phyloP scores from a whole-genome alignment of 495 filamentous ascomycete species.

The Penicillium bialowiezense region DNA sequence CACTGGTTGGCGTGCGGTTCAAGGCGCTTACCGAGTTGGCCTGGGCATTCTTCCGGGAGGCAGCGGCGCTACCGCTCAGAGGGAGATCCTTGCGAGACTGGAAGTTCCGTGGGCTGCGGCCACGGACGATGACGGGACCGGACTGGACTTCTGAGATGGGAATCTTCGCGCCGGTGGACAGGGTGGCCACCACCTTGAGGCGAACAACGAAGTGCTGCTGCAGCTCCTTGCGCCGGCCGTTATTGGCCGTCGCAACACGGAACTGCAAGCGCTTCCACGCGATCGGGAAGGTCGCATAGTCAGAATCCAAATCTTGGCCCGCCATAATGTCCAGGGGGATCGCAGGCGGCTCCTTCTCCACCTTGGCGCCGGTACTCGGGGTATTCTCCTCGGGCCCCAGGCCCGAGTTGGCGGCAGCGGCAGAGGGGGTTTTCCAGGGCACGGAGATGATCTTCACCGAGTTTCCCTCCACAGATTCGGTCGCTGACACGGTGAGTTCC shows the following conservation, averaged over 20 bases:
- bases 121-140: slow-evolving; percentile 73
- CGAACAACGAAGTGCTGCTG: slow-evolving; percentile 80
- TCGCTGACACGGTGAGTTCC: slow-evolving; percentile 75
- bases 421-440: slow-evolving; percentile 77
- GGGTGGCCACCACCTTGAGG: slow-evolving; percentile 67
- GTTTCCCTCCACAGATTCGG: slow-evolving; percentile 89
- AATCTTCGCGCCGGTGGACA: slow-evolving; percentile 65
- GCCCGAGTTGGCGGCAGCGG: slow-evolving; percentile 56
- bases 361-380: slow-evolving; percentile 52
- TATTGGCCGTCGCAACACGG: slow-evolving; percentile 84
- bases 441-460: slow-evolving; percentile 88
- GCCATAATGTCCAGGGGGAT: slow-evolving; percentile 72
- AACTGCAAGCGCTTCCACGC: slow-evolving; percentile 92
- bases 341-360: slow-evolving; percentile 62
- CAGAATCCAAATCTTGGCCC: slow-evolving; percentile 73
- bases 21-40: slow-evolving; percentile 31
- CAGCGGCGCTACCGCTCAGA: slow-evolving; percentile 65
- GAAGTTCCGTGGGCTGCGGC: slow-evolving; percentile 77
- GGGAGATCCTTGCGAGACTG: slow-evolving; percentile 75
- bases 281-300: slow-evolving; percentile 77
- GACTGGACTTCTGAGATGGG: slow-evolving; percentile 70
- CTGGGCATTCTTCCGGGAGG: slow-evolving; percentile 56
- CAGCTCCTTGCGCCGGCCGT: slow-evolving; percentile 73
- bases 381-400: slow-evolving; percentile 46
- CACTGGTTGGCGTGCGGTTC: slow-evolving; percentile 47